Conservation (phyloP, 148 eudicot genomes). For the Cornus suecica region DNA sequence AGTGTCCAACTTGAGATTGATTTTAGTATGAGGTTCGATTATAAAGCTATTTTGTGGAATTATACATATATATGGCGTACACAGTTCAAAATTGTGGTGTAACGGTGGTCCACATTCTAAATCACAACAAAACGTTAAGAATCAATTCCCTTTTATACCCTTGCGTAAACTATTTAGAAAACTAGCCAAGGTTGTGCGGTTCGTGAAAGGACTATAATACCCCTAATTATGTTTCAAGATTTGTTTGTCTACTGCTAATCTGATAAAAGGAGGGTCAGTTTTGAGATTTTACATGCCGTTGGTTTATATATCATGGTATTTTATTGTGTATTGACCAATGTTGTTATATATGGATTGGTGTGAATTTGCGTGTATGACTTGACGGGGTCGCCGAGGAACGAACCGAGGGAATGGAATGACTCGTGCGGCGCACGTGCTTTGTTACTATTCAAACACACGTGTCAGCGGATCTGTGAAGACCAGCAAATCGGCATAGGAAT, state of each 20-base stretch:
- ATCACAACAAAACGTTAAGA: neutral
- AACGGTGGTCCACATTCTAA: no score
- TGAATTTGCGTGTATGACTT: neutral
- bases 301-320: no score
- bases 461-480: neutral
- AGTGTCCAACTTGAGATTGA: no score
- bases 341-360: neutral
- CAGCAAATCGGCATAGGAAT: neutral
- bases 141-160: neutral
- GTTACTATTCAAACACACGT: neutral
- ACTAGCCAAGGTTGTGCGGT: no score
- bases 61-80: neutral
- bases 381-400: neutral
- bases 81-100: neutral
- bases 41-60: no score
- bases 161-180: neutral
- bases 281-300: neutral
- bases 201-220: neutral
- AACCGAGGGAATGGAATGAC: neutral
- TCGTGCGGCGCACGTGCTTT: constrained; percentile 1
- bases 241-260: no score
- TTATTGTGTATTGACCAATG: no score
- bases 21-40: no score
- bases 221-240: neutral
- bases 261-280: neutral